Evolutionary conservation across 495 filamentous ascomycete genomes (phyloP), one percentile per base, ranked within the genome.

Genomic region (Lasiosphaeria ovina): DNA sequence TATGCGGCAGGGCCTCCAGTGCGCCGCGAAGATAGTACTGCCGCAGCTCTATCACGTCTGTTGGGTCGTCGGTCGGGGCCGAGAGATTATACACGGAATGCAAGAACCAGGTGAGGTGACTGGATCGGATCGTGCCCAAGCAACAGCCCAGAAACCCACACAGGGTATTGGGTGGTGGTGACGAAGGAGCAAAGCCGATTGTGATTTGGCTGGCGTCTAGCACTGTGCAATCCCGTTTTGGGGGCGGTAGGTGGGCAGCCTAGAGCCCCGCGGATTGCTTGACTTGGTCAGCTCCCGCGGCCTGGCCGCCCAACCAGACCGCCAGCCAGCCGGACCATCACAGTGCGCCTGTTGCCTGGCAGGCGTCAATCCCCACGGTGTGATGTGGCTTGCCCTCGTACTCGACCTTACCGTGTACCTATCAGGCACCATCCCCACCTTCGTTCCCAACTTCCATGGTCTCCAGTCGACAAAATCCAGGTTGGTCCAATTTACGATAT

Each of bases 321-420:
- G 24, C 24, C 24, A 24, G 24, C 24, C 2, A 24, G 24, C 24
- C 24, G 1, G 24, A 24, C 24, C 24, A 24, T 11, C 11, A 60
- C 62, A 60, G 62, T 60, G 56, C 54, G 24, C 12, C 44, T 10
- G 12, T 12, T 7, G 36, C 40, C 38, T 44, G 9, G 12, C 32
- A 17, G 17, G 11, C 33, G 0, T 7, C 6, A 44, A n/a, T 24
- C 0, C 9, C 47, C 45, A 64, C 62, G 31, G 62, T 64, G 62
- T 64, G 62, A 64, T 64, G 62, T 60, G 62, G 57, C 35, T 53
- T 36, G 16, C 52, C 31, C 36, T 17, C 24, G 24, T 44, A 1
- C 54, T 3, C 9, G 32, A 11, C 35, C 49, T 51, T 35, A 12
- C n/a, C n/a, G n/a, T n/a, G n/a, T n/a, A n/a, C n/a, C 3, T 11